Evolutionary conservation across 148 eudicot genomes (phyloP).

Genomic region (Selenicereus undatus): DNA sequence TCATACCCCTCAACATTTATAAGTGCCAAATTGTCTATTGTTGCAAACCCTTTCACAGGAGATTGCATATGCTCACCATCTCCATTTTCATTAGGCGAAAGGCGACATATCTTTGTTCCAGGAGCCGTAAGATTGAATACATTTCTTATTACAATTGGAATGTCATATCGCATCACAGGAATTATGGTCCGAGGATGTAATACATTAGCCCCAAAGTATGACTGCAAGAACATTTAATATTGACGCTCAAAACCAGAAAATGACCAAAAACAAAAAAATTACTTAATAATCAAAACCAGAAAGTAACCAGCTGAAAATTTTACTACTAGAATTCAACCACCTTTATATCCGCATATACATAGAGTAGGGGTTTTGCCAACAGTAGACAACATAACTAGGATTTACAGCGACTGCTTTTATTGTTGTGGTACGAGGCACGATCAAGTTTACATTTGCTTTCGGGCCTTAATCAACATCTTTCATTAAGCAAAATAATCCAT

Average conservation of each 20-base stretch:
- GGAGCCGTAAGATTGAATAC: constrained; percentile 86
- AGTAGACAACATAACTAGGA: not conserved
- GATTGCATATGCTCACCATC: constrained; percentile 46
- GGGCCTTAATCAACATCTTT: not conserved
- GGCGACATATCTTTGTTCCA: constrained; percentile 84
- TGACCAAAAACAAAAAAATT: not conserved
- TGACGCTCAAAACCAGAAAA: not conserved
- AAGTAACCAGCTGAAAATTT: not conserved
- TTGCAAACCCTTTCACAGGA: constrained; percentile 96
- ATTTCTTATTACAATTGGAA: constrained; percentile 96
- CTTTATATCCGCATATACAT: not conserved
- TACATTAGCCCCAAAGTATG: constrained; percentile 99
- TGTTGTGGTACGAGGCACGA: not conserved
- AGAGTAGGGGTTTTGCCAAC: not conserved
- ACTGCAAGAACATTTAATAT: constrained; percentile 46
- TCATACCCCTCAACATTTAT: constrained; percentile 97
- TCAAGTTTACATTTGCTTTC: not conserved
- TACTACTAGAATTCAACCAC: not conserved
- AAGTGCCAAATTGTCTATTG: constrained; percentile 93
- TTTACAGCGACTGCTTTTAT: not conserved
- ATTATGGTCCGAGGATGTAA: constrained; percentile 97
- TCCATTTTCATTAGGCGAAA: constrained; percentile 42
- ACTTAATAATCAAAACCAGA: not conserved
- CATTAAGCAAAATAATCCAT: too few relatives aligned
- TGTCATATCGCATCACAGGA: constrained; percentile 89